Conservation (phyloP, 805 yeast genomes). For the Wickerhamomyces silvicola region DNA sequence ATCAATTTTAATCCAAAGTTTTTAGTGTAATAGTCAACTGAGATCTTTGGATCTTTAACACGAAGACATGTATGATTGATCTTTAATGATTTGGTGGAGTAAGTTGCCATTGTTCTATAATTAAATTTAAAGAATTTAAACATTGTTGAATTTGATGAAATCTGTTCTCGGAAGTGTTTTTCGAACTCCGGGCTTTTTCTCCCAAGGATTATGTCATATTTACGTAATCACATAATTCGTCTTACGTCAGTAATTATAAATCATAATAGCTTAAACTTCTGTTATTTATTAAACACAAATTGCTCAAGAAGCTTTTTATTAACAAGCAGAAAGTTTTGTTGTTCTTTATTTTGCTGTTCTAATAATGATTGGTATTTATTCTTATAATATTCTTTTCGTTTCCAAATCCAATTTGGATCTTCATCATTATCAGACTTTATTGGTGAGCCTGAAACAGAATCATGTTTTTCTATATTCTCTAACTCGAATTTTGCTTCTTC, state of each 20-base stretch:
- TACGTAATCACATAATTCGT: too few relatives aligned
- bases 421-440: neutral
- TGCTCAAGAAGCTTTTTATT: constrained; percentile 7
- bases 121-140: too few relatives aligned
- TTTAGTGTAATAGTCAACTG: constrained; percentile 66
- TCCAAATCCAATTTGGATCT: constrained; percentile 11
- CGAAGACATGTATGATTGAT: constrained; percentile 73
- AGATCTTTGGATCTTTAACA: constrained; percentile 70
- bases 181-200: too few relatives aligned
- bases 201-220: too few relatives aligned
- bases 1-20: constrained; percentile 69
- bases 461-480: neutral
- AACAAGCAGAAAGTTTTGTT: constrained; percentile 3
- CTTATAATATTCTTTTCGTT: constrained; percentile 18
- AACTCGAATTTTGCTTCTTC: constrained; percentile 1
- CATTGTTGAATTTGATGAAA: neutral
- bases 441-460: neutral
- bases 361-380: constrained; percentile 6
- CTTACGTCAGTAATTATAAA: too few relatives aligned
- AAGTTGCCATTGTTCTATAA: constrained; percentile 11
- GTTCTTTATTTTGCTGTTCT: constrained; percentile 9
- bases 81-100: constrained; percentile 18
- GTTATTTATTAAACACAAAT: constrained; percentile 7
- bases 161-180: too few relatives aligned
- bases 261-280: too few relatives aligned